Evolutionary conservation across 1,284 basidiomycete genomes (phyloP).

Genomic region (Irpex sp.): DNA sequence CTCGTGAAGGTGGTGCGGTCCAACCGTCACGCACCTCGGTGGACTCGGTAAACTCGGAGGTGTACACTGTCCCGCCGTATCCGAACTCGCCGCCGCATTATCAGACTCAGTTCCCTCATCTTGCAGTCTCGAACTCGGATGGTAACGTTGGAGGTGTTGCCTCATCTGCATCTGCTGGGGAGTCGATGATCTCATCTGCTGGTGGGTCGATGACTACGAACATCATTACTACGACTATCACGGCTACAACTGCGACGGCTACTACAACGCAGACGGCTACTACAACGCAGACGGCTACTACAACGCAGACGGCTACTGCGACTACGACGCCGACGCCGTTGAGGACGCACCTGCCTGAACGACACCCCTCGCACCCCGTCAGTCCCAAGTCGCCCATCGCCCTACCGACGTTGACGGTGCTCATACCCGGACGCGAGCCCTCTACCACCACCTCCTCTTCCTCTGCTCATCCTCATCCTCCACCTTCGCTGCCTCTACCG

Average conservation of each 20-base stretch:
- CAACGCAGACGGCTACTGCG: background rate
- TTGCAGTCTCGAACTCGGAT: too few relatives aligned
- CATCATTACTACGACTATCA: too few relatives aligned
- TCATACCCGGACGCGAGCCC: background rate
- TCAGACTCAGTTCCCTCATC: background rate
- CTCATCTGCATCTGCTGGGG: too few relatives aligned
- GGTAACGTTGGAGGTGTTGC: too few relatives aligned
- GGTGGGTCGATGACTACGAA: background rate
- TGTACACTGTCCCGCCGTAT: background rate
- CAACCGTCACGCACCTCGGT: background rate
- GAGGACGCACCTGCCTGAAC: background rate
- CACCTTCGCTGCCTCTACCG: background rate
- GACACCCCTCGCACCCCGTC: background rate
- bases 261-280: background rate
- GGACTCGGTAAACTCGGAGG: background rate
- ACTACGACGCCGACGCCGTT: background rate
- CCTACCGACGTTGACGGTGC: background rate
- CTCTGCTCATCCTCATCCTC: background rate
- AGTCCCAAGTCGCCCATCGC: background rate
- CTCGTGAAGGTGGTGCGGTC: too few relatives aligned
- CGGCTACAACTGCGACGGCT: too few relatives aligned
- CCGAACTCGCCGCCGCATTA: background rate
- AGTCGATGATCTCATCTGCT: background rate
- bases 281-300: background rate
- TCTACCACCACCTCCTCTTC: background rate